Base-by-base conservation (phyloP, 2,329 filamentous ascomycete genomes). In the Cercospora sojina region DNA sequence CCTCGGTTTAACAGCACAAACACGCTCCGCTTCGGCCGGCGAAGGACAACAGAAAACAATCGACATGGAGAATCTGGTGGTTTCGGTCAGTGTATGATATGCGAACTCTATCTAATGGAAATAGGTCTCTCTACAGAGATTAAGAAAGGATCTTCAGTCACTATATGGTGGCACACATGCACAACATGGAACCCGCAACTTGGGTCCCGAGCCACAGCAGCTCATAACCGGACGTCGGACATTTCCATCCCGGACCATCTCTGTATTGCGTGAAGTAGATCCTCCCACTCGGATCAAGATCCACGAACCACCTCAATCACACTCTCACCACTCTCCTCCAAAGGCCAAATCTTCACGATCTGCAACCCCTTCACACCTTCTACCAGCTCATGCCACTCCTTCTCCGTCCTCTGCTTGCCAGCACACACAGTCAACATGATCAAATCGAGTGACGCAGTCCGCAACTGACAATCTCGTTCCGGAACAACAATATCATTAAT, bases 271-370 rank as follows among this genome's bases (percentile, higher is more conserved):
- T n/a, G 3, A 16, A 27, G 25, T 12, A 23, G 12, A 20, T 49
- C 10, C 43, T 51, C 7, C 43, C 59, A 23, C 13, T 27, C 16
- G 32, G 13, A 9, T 51, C 25, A 51, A 51, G 8, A 7, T 25
- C 32, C 35, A 35, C 59, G 59, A 16, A 53, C 47, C 20, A 62
- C 43, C 12, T 62, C 59, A 62, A 62, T 55, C n/a, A 53, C 59
- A 12, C 43, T 51, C 20, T 35, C 53, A 9, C 27, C 59, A 38
- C 49, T 35, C 27, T 31, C 43, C 7, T 47, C 27, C 35, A 51
- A 51, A 31, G 59, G 59, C 43, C 59, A 62, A 13, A 62, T 55
- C 29, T 32, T 53, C n/a, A 62, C 59, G 25, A 62, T 62, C n/a
- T 38, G 20, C 29, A 62, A 53, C 7, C 59, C 47, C 16, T 53